Conservation (phyloP, 2,329 filamentous ascomycete genomes). For the Cytospora piceicola region DNA sequence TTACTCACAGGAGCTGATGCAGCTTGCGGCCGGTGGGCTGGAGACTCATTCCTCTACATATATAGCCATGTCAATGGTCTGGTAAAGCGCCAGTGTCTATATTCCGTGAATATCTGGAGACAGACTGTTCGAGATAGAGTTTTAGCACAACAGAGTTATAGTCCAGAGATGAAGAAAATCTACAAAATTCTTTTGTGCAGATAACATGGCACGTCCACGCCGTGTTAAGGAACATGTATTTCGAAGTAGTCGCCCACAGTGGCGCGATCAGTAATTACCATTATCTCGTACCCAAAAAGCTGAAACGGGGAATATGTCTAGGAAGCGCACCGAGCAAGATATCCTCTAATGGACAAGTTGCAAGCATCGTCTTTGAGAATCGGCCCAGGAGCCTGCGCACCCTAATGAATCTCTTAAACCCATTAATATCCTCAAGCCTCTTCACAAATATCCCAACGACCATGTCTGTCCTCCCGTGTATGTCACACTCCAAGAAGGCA, state of each 20-base stretch:
- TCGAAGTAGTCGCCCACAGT: too few species aligned
- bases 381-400: constrained; percentile 14
- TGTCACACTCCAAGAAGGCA: constrained; percentile 23
- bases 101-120: too few species aligned
- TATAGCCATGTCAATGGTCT: too few species aligned
- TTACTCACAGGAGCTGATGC: constrained; percentile 11
- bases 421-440: constrained; percentile 22
- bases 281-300: constrained; percentile 7
- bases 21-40: neutral
- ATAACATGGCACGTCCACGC: too few species aligned
- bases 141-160: too few species aligned
- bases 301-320: constrained; percentile 11
- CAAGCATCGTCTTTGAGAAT: constrained; percentile 1
- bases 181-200: too few species aligned
- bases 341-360: constrained; percentile 12
- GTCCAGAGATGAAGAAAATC: too few species aligned
- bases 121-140: too few species aligned
- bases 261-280: neutral
- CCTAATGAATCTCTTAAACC: constrained; percentile 11
- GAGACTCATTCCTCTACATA: too few species aligned
- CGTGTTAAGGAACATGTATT: too few species aligned
- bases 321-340: constrained; percentile 21
- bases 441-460: constrained; percentile 23
- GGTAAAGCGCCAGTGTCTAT: too few species aligned
- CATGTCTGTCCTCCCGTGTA: constrained; percentile 13